These are phyloP conservation scores for Spizellomyces punctatus DNA, from an alignment of 192 early-diverging fungal species.

Conservation along the genomic window DNA sequence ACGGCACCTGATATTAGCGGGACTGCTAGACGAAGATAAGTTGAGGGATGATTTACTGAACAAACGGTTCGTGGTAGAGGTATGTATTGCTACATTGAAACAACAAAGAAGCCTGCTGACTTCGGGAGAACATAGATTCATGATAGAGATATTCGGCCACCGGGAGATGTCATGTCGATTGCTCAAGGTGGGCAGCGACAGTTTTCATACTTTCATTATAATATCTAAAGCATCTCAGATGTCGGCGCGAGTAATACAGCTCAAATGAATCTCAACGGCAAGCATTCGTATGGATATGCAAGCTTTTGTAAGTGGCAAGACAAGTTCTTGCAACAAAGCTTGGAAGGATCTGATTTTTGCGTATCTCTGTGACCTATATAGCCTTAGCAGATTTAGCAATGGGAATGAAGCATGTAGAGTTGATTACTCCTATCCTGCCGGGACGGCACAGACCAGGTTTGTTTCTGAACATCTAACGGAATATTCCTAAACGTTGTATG, in stretches of 20 bases:
- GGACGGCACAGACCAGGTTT: conserved; percentile 4
- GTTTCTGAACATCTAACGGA: neutral
- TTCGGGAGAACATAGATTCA: conserved; percentile 28
- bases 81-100: neutral
- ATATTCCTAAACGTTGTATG: too few relatives aligned
- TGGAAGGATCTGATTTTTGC: neutral
- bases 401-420: conserved; percentile 12
- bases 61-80: conserved; percentile 30
- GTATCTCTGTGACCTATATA: conserved; percentile 6
- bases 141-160: conserved; percentile 36
- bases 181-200: too few relatives aligned
- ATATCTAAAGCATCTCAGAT: too few relatives aligned
- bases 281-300: conserved; percentile 17
- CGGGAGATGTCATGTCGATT: neutral
- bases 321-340: conserved; percentile 6
- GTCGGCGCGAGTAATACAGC: neutral
- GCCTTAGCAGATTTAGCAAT: conserved; percentile 26
- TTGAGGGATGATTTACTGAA: conserved; percentile 31
- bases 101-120: neutral
- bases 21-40: conserved; percentile 30
- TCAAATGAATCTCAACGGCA: neutral
- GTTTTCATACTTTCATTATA: too few relatives aligned
- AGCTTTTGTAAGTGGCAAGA: conserved; percentile 18
- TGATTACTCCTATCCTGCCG: conserved; percentile 15
- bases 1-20: conserved; percentile 38